A percentile compares a stretch with the other conserved stretches of the same genome.
Evolutionary conservation across 805 yeast genomes (phyloP).

Genomic region (Candida broadrunensis): DNA sequence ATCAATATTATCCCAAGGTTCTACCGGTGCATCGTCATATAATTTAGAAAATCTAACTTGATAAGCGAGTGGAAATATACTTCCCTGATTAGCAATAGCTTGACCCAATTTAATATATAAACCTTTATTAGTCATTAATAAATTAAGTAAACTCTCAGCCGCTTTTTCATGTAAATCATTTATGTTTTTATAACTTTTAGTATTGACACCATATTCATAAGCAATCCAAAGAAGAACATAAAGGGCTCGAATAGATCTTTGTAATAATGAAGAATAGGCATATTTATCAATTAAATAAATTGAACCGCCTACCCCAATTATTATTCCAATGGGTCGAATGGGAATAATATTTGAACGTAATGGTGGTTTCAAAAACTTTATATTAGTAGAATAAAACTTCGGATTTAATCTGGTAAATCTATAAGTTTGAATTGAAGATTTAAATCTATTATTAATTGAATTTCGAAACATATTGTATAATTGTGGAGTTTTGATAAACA

Average conservation of each 20-base stretch:
- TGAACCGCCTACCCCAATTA: constrained; percentile 2
- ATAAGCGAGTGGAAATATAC: constrained; percentile 62
- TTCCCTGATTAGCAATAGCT: constrained; percentile 73
- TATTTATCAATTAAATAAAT: constrained; percentile 10
- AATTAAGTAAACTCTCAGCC: constrained; percentile 36
- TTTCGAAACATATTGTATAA: no score
- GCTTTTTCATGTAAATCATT: constrained; percentile 57
- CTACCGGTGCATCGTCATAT: constrained; percentile 69
- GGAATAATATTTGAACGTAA: not conserved
- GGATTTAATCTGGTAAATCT: no score
- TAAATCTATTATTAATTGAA: no score
- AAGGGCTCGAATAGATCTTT: constrained; percentile 53
- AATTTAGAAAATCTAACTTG: constrained; percentile 55
- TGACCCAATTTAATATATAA: constrained; percentile 77
- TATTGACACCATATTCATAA: constrained; percentile 51
- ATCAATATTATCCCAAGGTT: constrained; percentile 48
- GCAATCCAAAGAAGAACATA: constrained; percentile 50
- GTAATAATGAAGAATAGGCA: constrained; percentile 43
- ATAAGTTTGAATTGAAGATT: no score
- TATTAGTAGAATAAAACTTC: no score
- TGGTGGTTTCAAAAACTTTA: no score
- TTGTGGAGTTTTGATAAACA: no score
- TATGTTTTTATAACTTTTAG: constrained; percentile 33
- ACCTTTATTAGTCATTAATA: constrained; percentile 34
- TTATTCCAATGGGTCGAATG: not conserved